These are phyloP conservation scores for Aspergillus sp. DNA, from an alignment of 2,329 filamentous ascomycete genomes.

Conservation along the genomic window DNA sequence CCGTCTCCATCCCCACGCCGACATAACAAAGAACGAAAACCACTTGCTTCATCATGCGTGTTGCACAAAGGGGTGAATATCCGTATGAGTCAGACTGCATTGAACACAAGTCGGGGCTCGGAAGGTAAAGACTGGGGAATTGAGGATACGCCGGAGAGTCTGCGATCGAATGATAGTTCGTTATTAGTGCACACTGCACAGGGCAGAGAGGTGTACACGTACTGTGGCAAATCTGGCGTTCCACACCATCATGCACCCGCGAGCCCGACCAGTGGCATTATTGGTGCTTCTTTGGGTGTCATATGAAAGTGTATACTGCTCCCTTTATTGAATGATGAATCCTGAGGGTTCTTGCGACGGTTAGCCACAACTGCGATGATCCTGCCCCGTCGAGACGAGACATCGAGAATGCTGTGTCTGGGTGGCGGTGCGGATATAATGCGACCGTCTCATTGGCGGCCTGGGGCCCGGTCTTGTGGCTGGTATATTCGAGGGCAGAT, in stretches of 20 bases:
- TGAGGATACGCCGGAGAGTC: not conserved
- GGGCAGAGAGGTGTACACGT: not conserved
- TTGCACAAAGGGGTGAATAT: not conserved
- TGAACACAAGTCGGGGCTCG: not conserved
- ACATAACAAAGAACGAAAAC: not conserved
- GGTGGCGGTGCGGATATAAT: not conserved
- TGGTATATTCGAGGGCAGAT: not conserved
- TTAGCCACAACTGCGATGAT: too few relatives aligned
- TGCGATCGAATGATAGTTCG: constrained; percentile 1
- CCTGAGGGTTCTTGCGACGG: too few relatives aligned
- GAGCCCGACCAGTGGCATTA: too few relatives aligned
- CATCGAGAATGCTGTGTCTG: not conserved
- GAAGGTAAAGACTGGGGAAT: not conserved
- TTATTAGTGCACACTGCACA: not conserved
- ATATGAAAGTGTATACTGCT: too few relatives aligned
- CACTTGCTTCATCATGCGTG: not conserved
- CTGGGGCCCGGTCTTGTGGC: not conserved
- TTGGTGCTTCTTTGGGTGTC: too few relatives aligned
- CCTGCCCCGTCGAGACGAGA: too few relatives aligned
- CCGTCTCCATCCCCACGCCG: not conserved
- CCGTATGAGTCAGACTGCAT: not conserved
- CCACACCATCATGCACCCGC: not conserved
- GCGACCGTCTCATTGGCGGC: not conserved
- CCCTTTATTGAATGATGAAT: too few relatives aligned
- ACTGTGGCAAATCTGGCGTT: not conserved